A percentile compares a stretch with the other conserved stretches of the same genome.
Conservation (phyloP, 129 eudicot species). For the Solidago caesia region DNA sequence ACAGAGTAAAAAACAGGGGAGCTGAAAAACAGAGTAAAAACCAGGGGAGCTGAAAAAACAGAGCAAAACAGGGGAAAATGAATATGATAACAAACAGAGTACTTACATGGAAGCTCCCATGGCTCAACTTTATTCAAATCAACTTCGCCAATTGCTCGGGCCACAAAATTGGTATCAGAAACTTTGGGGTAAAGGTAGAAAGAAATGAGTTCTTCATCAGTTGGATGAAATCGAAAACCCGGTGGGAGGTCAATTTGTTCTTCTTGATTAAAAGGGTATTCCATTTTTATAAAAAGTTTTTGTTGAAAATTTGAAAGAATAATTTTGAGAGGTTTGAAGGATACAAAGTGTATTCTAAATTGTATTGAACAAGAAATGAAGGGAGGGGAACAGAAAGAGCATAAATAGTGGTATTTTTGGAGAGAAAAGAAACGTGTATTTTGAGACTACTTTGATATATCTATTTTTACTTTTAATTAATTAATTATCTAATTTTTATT, state of each 20-base stretch:
- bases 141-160: constrained; percentile 77
- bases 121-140: constrained; percentile 93
- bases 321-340: constrained; percentile 23
- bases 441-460: background rate
- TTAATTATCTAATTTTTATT: background rate
- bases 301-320: background rate
- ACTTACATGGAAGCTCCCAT: constrained; percentile 88
- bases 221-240: constrained; percentile 84
- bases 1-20: too few species aligned
- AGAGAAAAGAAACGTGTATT: constrained; percentile 50
- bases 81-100: background rate
- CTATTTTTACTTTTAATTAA: background rate
- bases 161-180: constrained; percentile 37
- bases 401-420: constrained; percentile 51
- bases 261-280: constrained; percentile 25
- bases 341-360: constrained; percentile 22
- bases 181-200: constrained; percentile 70
- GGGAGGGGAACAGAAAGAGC: constrained; percentile 42
- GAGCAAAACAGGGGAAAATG: background rate
- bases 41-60: background rate
- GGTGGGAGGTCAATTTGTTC: constrained; percentile 73
- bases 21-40: too few species aligned
- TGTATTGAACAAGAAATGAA: constrained; percentile 21
- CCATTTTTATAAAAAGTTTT: background rate
- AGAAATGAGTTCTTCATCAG: constrained; percentile 81